These are phyloP conservation scores for Ganoderma lingzhi DNA, from an alignment of 1,284 basidiomycete species.

Conservation along the genomic window DNA sequence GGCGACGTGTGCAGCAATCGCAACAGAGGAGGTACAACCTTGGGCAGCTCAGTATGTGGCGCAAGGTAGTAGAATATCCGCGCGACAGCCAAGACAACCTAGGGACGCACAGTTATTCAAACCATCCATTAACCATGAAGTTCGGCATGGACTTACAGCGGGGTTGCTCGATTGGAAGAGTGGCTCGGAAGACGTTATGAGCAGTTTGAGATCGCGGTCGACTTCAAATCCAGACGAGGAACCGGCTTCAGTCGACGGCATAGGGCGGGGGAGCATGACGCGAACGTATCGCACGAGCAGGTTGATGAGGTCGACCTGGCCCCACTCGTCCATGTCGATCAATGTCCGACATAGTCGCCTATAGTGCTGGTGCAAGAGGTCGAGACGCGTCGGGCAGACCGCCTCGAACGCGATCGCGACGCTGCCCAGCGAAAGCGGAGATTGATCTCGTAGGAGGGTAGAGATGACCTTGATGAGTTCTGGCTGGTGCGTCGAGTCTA, in stretches of 20 bases:
- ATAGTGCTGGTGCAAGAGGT: constrained; percentile 91
- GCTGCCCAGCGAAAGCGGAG: constrained; percentile 89
- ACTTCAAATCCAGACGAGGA: constrained; percentile 53
- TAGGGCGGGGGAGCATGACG: constrained; percentile 83
- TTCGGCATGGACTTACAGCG: constrained; percentile 61
- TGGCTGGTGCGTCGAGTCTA: constrained; percentile 78
- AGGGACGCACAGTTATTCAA: constrained; percentile 1
- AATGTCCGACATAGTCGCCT: constrained; percentile 86
- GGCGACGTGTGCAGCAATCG: constrained; percentile 69
- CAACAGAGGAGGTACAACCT: constrained; percentile 72
- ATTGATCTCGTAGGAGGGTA: constrained; percentile 82
- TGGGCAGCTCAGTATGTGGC: constrained; percentile 60
- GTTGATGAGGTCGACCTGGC: constrained; percentile 84
- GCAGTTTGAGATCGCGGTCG: constrained; percentile 81
- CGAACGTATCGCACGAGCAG: constrained; percentile 87
- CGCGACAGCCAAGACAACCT: constrained; percentile 82
- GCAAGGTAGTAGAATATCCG: constrained; percentile 81
- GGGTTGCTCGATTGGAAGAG: constrained; percentile 88
- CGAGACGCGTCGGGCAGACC: constrained; percentile 85
- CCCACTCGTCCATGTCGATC: constrained; percentile 96
- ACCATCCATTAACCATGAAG: not conserved
- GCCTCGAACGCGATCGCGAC: constrained; percentile 87
- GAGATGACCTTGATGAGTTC: constrained; percentile 80
- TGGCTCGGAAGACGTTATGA: constrained; percentile 78
- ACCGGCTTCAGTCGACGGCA: constrained; percentile 40